phyloP scores from a whole-genome alignment of 1,284 basidiomycete species.

The Wolfiporia cocos region DNA sequence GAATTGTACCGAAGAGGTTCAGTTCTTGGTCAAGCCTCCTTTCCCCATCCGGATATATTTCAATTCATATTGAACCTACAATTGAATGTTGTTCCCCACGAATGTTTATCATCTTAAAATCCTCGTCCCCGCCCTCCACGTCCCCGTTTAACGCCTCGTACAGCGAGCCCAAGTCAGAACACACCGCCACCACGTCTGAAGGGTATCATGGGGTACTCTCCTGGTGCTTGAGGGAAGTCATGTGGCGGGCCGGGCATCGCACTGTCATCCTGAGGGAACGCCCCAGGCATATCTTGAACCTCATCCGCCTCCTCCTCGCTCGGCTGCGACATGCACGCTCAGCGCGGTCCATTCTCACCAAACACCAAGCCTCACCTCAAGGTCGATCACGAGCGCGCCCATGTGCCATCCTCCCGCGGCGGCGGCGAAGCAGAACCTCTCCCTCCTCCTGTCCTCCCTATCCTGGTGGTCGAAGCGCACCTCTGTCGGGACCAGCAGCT shows the following conservation, averaged over 20 bases:
- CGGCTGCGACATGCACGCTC: background rate
- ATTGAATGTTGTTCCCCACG: too few relatives aligned
- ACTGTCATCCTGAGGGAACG: background rate
- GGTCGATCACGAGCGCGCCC: slow-evolving; percentile 79
- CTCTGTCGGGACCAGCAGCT: slow-evolving; percentile 54
- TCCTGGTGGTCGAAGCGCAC: slow-evolving; percentile 64
- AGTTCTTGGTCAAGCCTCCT: too few relatives aligned
- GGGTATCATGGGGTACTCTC: slow-evolving; percentile 1
- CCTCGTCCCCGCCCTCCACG: background rate
- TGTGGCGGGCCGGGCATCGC: background rate
- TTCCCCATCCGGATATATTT: too few relatives aligned
- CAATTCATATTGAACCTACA: too few relatives aligned
- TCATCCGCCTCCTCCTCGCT: background rate
- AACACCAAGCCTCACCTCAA: slow-evolving; percentile 39
- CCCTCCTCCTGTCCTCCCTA: slow-evolving; percentile 37
- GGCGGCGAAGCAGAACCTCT: slow-evolving; percentile 72
- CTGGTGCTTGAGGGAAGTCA: background rate
- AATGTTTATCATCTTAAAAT: too few relatives aligned
- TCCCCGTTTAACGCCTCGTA: background rate
- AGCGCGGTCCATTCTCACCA: background rate
- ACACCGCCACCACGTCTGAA: background rate
- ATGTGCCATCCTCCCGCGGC: slow-evolving; percentile 78
- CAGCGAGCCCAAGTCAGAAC: background rate
- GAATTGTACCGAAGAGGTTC: too few relatives aligned
- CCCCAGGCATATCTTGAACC: background rate